phyloP scores from a whole-genome alignment of 2,329 filamentous ascomycete species.

The Xylariaceae sp. region DNA sequence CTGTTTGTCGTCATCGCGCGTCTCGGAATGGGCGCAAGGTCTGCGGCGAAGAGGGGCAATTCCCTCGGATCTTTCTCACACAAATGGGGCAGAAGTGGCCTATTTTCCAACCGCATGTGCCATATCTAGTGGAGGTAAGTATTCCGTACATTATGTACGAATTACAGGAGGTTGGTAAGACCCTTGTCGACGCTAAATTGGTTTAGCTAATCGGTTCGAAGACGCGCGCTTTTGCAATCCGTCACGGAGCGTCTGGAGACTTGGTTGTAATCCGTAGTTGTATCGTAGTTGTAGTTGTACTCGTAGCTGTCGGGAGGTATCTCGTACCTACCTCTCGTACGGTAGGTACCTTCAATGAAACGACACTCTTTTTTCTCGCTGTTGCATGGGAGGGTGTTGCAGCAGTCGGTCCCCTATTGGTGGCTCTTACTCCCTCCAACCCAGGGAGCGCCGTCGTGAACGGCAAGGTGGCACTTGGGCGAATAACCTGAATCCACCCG shows the following conservation, averaged over 20 bases:
- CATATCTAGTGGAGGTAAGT: neutral
- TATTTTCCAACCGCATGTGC: conserved; percentile 16
- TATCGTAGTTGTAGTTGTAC: too few relatives aligned
- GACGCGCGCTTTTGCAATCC: conserved; percentile 12
- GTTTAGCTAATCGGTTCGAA: neutral
- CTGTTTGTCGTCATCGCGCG: conserved; percentile 11
- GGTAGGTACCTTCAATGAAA: neutral
- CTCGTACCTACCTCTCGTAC: too few relatives aligned
- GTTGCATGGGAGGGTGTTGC: conserved; percentile 5
- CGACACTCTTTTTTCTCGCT: neutral
- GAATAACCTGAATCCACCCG: conserved; percentile 22
- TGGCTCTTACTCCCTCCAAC: conserved; percentile 3
- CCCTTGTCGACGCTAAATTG: conserved; percentile 16
- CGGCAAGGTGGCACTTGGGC: conserved; percentile 13
- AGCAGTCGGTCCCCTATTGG: neutral
- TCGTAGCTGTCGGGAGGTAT: too few relatives aligned
- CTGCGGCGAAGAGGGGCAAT: conserved; percentile 2
- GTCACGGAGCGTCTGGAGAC: conserved; percentile 1
- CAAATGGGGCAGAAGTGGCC: conserved; percentile 19
- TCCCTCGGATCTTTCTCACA: conserved; percentile 16
- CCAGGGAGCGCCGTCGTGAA: conserved; percentile 7
- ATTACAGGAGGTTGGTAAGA: conserved; percentile 19
- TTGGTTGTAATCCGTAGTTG: neutral
- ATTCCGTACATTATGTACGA: neutral
- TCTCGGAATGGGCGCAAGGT: conserved; percentile 6